Base-by-base conservation (phyloP, 2,329 filamentous ascomycete species). In the Alternaria gaisen region DNA sequence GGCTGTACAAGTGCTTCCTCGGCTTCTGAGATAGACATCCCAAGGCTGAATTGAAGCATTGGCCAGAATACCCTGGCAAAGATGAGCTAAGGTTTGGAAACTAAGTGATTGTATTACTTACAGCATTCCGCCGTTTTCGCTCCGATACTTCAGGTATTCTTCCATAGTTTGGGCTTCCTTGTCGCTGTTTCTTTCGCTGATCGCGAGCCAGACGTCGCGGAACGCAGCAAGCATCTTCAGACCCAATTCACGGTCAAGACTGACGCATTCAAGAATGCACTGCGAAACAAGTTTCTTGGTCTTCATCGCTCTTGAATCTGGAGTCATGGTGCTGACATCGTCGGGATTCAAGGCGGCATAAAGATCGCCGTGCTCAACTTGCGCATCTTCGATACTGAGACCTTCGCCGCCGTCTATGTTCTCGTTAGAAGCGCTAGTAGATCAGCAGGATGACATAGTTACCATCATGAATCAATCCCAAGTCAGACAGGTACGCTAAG, bases 401-500 rank as follows among this genome's bases (percentile, higher is more conserved):
- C 40, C 52, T 38, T 54, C 52, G 16, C 26, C 30, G 16, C 26
- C 52, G 22, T 54, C 52, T 54, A 11, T 7, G 16, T 14, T 10
- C 24, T 22, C 1, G 26, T 41, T 8, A 41, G 38, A 20, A 20
- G 10, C 11, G n/a, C 26, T 16, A 22, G 11, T 3, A 42, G 3
- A 26, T 28, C 12, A 11, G 3, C 2, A 1, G 34, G 28, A n/a
- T n/a, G 18, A 26, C 9, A 12, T 12, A 36, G 5, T 14, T 44
- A 54, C 52, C 52, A 11, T 54, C 52, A 36, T 54, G 52, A n/a
- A 54, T 54, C 40, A 44, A n/a, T 6, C 52, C 52, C 12, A 54
- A 34, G 28, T 54, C 40, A 7, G 41, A 34, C 1, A 54, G 41
- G 36, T 54, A 54, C 1, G 52, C 40, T 8, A 54, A 44, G 9